phyloP scores from a whole-genome alignment of 345 rosid genomes.

The Lepidium africanum region DNA sequence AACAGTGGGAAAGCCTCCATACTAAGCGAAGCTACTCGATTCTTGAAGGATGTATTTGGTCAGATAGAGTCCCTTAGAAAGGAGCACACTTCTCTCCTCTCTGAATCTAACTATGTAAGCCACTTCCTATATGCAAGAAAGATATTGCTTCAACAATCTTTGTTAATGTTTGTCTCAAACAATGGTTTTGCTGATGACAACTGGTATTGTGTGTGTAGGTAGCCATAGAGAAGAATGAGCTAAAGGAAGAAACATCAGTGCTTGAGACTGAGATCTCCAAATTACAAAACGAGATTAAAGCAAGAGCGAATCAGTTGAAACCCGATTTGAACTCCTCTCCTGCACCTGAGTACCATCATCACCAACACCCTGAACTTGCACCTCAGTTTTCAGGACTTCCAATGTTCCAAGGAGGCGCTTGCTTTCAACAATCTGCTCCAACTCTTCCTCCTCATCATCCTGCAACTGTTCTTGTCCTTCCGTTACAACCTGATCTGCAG shows the following conservation, averaged over 20 bases:
- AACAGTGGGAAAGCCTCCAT: slow-evolving; percentile 81
- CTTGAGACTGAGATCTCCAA: slow-evolving; percentile 54
- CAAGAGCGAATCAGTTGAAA: slow-evolving; percentile 38
- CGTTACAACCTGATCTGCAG: slow-evolving; percentile 42
- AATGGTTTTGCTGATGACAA: neutral
- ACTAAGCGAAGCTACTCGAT: slow-evolving; percentile 60
- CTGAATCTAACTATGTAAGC: slow-evolving; percentile 80
- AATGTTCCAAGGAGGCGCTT: slow-evolving; percentile 12
- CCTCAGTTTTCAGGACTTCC: slow-evolving; percentile 30
- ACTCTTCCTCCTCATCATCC: slow-evolving; percentile 27
- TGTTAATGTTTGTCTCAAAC: neutral
- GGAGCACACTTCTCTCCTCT: slow-evolving; percentile 57
- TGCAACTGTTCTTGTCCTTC: slow-evolving; percentile 60
- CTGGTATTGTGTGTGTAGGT: slow-evolving; percentile 36
- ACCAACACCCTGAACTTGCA: slow-evolving; percentile 17
- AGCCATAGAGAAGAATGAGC: slow-evolving; percentile 67
- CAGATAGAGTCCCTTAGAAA: slow-evolving; percentile 71
- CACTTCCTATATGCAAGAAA: neutral
- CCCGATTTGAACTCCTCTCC: slow-evolving; percentile 56
- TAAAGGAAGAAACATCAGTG: slow-evolving; percentile 68
- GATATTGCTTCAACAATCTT: neutral
- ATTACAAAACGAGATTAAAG: slow-evolving; percentile 45
- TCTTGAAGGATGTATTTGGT: slow-evolving; percentile 58
- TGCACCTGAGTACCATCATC: slow-evolving; percentile 36
- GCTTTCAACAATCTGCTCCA: slow-evolving; percentile 28